Evolutionary conservation across 2,329 filamentous ascomycete genomes (phyloP), one percentile per base, ranked within the genome.

Genomic region (Emericellopsis cladophorae): DNA sequence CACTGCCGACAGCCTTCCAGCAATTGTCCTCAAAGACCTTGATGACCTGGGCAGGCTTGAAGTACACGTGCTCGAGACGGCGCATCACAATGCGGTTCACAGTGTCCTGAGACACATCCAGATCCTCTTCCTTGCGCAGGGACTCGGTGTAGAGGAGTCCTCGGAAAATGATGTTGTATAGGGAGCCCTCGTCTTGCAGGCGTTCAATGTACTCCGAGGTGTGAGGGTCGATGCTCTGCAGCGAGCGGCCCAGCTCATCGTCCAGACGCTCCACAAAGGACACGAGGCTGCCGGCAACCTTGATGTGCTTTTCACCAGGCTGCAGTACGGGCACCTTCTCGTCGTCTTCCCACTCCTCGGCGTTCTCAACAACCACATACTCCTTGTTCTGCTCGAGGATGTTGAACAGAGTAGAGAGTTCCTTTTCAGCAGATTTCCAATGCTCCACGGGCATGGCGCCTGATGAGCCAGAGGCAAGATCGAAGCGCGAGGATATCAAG

Each of bases 311-410:
- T 61, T 95, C 81, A 47, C 79, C 85, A 18, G 73, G 62, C 43
- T 75, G 76, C 50, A 90, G 70, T 26, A 72, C 72, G 12, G 92
- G 92, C 33, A 80, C 75, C 71, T 95, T 96, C 54, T 98, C 93
- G 51, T 98, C 93, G 55, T 98, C 92, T 51, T 98, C 92, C 92
- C 92, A 96, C 65, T 98, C 92, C 59, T 98, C 92, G 18, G 87
- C 92, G 50, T 77, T 81, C 66, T 98, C 92, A 21, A 92, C 72
- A 37, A 98, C 86, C 40, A 96, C 72, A 57, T 90, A 84, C 48
- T 92, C 79, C 45, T 73, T 72, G 66, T 86, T 86, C 45, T 74
- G 64, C 60, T 94, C 86, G 33, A 98, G 79, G 15, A 88, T 79
- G 45, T 79, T 68, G 33, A 98, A 72, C 24, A 98, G 75, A 37